phyloP scores from a whole-genome alignment of 1,284 basidiomycete genomes.

The Leccinum variabile region DNA sequence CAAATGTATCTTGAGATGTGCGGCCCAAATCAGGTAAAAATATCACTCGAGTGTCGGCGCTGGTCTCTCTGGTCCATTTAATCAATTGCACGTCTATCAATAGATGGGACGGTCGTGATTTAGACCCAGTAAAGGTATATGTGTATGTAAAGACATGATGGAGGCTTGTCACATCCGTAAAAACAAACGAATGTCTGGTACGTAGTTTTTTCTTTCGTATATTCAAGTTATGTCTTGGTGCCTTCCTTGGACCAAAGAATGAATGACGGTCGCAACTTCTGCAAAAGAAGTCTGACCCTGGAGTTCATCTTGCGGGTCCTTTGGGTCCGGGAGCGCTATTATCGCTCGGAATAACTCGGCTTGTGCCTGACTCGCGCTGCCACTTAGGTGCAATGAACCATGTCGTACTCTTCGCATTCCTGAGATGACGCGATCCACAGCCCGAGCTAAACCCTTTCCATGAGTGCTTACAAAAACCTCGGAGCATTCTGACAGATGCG shows the following conservation, averaged over 20 bases:
- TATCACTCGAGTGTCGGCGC: slow-evolving; percentile 2
- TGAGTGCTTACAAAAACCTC: too few relatives aligned
- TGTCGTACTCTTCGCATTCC: neutral
- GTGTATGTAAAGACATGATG: neutral
- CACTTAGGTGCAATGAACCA: neutral
- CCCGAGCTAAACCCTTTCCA: too few relatives aligned
- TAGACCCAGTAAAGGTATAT: slow-evolving; percentile 4
- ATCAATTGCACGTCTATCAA: slow-evolving; percentile 25
- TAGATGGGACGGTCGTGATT: slow-evolving; percentile 13
- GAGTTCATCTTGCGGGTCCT: slow-evolving; percentile 18
- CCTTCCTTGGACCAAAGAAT: slow-evolving; percentile 3
- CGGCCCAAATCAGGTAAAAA: slow-evolving; percentile 3
- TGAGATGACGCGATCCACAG: neutral
- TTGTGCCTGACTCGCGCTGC: neutral
- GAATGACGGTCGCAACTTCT: slow-evolving; percentile 9
- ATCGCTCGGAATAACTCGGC: slow-evolving; percentile 19
- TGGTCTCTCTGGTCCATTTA: slow-evolving; percentile 4
- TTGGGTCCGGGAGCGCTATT: slow-evolving; percentile 15
- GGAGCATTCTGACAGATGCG: neutral
- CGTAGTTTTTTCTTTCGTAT: neutral
- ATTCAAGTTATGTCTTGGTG: slow-evolving; percentile 1
- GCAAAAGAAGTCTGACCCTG: slow-evolving; percentile 8
- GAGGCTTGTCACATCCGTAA: neutral
- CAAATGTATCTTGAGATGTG: slow-evolving; percentile 7
- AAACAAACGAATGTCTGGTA: neutral